Conservation (phyloP, 2,329 filamentous ascomycete genomes). For the Chaetomium sp. region DNA sequence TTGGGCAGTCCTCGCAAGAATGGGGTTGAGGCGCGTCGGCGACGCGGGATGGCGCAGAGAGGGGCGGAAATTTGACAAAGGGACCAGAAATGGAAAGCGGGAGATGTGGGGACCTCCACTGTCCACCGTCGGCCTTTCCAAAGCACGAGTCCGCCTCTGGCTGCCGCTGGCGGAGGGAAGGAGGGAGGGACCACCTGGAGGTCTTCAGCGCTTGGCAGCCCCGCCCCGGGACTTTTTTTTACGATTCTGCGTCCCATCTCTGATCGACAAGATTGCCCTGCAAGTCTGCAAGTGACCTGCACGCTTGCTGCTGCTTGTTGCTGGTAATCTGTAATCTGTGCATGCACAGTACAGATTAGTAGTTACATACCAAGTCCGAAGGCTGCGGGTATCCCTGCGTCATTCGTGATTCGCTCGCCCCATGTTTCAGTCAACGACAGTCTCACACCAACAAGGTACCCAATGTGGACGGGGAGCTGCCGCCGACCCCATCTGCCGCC, state of each 20-base stretch:
- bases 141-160: neutral
- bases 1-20: neutral
- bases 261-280: constrained; percentile 9
- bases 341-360: neutral
- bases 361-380: neutral
- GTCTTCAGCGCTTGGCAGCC: constrained; percentile 7
- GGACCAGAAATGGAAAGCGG: neutral
- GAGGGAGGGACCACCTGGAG: neutral
- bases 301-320: neutral
- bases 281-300: constrained; percentile 9
- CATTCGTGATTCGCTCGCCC: neutral
- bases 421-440: constrained; percentile 1
- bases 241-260: neutral
- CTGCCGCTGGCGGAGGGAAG: neutral
- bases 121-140: neutral
- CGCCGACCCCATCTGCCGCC: neutral
- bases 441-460: neutral
- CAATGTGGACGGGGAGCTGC: constrained; percentile 4
- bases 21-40: neutral
- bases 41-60: constrained; percentile 20
- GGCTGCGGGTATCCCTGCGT: neutral
- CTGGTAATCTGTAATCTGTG: neutral
- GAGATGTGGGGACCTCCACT: constrained; percentile 7
- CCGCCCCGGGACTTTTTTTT: constrained; percentile 1
- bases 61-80: constrained; percentile 16